Conservation (phyloP, 371 early-diverging fungal genomes). For the Rhizopus arrhizus region DNA sequence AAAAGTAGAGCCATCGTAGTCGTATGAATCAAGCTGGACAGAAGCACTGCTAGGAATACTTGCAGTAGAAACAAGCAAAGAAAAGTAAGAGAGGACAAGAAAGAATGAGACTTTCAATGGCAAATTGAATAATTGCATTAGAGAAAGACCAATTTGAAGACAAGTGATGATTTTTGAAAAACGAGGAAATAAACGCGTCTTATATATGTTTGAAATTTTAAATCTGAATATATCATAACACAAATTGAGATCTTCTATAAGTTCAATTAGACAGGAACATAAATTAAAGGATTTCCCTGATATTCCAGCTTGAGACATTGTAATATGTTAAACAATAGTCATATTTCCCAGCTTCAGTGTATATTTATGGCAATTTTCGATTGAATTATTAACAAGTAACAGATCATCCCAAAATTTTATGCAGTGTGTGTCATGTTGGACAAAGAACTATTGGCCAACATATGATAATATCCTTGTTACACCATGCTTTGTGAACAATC, state of each 20-base stretch:
- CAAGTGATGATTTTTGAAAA: background rate
- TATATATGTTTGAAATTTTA: background rate
- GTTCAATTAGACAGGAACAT: no score
- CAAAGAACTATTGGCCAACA: background rate
- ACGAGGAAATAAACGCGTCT: background rate
- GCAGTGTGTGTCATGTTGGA: background rate
- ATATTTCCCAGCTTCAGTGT: no score
- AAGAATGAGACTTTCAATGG: background rate
- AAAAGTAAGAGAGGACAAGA: slow-evolving; percentile 3
- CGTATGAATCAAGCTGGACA: slow-evolving; percentile 28
- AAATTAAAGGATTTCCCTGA: no score
- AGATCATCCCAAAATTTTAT: background rate
- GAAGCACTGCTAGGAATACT: slow-evolving; percentile 19
- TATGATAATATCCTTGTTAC: no score
- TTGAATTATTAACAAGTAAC: background rate
- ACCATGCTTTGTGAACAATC: no score
- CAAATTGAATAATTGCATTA: background rate
- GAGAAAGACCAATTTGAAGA: background rate
- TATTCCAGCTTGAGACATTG: no score
- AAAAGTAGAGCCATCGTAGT: slow-evolving; percentile 20
- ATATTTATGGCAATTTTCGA: background rate
- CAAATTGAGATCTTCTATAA: no score
- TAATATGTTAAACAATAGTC: no score
- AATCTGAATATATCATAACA: no score
- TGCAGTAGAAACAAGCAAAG: slow-evolving; percentile 7